Conservation (phyloP, 345 rosid species). For the Eucalyptus albens region DNA sequence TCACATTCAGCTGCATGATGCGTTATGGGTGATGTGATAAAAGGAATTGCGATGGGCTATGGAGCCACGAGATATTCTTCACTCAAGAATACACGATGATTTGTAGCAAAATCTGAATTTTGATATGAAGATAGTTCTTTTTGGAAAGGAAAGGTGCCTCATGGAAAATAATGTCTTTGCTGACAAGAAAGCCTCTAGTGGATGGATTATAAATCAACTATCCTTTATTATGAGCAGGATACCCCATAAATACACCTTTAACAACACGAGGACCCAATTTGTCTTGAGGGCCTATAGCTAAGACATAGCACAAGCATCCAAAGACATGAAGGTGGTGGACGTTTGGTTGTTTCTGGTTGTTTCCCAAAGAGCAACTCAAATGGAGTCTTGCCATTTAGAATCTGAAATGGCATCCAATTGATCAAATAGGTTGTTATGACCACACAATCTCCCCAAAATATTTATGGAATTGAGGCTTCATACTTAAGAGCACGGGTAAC, state of each 20-base stretch:
- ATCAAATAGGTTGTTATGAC: too few species aligned
- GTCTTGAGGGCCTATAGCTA: fast-evolving
- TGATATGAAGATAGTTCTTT: neutral
- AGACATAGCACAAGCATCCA: neutral
- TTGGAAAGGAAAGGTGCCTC: neutral
- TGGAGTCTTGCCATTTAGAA: too few species aligned
- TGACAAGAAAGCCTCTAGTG: neutral
- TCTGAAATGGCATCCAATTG: too few species aligned
- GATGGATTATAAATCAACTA: neutral
- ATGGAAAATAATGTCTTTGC: neutral
- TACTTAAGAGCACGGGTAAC: too few species aligned
- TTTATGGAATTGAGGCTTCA: too few species aligned
- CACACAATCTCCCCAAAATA: too few species aligned
- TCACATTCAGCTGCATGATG: neutral
- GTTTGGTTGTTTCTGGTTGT: too few species aligned
- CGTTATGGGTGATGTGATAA: neutral
- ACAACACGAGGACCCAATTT: neutral
- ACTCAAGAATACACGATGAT: neutral
- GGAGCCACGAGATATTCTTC: too few species aligned
- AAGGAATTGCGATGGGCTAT: too few species aligned
- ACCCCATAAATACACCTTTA: neutral
- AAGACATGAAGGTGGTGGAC: too few species aligned
- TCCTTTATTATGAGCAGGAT: neutral
- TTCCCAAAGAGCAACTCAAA: too few species aligned
- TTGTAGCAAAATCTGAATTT: neutral